Conservation (phyloP, 768 basidiomycete species). For the Phlegmacium glaucopus region DNA sequence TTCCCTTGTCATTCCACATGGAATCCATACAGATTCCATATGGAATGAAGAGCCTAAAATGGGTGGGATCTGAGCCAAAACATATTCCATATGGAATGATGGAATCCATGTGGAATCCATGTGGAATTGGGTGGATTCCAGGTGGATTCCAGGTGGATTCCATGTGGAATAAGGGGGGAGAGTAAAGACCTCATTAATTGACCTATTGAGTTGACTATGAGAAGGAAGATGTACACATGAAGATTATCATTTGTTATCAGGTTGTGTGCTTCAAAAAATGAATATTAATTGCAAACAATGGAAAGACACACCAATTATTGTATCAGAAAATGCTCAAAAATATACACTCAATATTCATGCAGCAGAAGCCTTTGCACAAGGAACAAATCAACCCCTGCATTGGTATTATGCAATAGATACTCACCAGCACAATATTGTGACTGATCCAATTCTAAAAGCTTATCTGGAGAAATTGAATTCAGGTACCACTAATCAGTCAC, state of each 20-base stretch:
- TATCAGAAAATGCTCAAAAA: conserved; percentile 31
- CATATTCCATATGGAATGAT: too few species aligned
- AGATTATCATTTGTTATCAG: conserved; percentile 20
- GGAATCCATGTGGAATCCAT: too few species aligned
- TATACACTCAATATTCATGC: conserved; percentile 31
- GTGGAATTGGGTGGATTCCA: too few species aligned
- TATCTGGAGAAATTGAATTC: conserved; percentile 18
- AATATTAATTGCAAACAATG: conserved; percentile 15
- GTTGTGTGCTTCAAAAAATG: conserved; percentile 9
- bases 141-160: too few species aligned
- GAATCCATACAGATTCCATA: too few species aligned
- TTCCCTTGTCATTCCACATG: too few species aligned
- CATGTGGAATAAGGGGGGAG: too few species aligned
- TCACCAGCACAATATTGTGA: conserved; percentile 3
- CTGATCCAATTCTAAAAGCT: conserved; percentile 1
- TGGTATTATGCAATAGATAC: conserved; percentile 30
- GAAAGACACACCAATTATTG: conserved; percentile 30
- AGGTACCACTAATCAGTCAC: conserved; percentile 23
- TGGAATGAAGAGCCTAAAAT: too few species aligned
- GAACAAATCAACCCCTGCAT: conserved; percentile 10
- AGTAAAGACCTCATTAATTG: too few species aligned
- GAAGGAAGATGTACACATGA: conserved; percentile 20
- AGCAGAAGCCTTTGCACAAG: conserved; percentile 20
- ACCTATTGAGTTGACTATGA: conserved; percentile 18
- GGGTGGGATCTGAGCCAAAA: too few species aligned